phyloP scores from a whole-genome alignment of 306 rosid species.

The Oxytropis ochrocephala region DNA sequence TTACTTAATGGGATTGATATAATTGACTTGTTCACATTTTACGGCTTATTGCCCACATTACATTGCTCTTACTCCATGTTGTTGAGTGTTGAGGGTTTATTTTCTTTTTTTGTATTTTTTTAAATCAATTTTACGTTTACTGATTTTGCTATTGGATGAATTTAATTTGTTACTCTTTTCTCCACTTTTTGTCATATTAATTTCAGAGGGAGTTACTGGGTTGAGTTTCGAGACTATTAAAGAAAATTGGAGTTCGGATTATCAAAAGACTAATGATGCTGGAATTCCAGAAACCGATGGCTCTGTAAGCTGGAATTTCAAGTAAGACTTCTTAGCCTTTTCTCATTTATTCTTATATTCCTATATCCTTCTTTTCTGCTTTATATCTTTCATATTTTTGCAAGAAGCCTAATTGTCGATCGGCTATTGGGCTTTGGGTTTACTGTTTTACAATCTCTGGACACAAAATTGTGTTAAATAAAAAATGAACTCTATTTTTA shows the following conservation, averaged over 20 bases:
- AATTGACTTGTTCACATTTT: not conserved
- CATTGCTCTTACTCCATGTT: not conserved
- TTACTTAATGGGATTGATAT: not conserved
- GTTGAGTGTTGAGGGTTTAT: not conserved
- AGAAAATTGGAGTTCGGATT: conserved; percentile 83
- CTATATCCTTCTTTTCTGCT: not conserved
- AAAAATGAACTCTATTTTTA: not conserved
- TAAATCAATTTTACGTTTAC: not conserved
- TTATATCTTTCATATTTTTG: not conserved
- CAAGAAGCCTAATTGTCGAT: not conserved
- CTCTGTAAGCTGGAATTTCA: conserved; percentile 71
- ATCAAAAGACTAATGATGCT: conserved; percentile 71
- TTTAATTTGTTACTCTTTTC: conserved; percentile 2
- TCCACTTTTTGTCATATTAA: conserved; percentile 15
- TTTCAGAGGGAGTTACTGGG: conserved; percentile 80
- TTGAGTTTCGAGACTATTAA: conserved; percentile 54
- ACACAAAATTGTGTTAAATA: not conserved
- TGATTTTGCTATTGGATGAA: conserved; percentile 4
- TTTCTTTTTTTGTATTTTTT: not conserved
- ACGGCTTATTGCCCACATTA: not conserved
- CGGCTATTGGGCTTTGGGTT: not conserved
- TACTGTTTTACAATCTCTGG: not conserved
- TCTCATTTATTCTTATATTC: not conserved
- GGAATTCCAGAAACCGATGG: conserved; percentile 81
- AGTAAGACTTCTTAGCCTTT: conserved; percentile 41